Conservation (phyloP, 2,329 filamentous ascomycete species). For the Dactylonectria macrodidyma region DNA sequence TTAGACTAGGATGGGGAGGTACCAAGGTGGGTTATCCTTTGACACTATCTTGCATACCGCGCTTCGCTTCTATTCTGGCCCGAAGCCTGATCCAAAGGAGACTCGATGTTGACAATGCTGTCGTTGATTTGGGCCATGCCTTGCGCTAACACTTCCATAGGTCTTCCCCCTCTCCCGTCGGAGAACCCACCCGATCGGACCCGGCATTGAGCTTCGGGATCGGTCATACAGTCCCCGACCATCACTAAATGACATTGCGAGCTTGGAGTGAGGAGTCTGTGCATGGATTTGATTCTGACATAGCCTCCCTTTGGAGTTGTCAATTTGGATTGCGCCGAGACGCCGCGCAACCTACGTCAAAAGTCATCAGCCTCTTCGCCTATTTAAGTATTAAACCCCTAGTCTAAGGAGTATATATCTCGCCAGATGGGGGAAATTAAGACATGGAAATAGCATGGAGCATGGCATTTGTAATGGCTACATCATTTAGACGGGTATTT, state of each 20-base stretch:
- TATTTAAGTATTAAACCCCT: not conserved
- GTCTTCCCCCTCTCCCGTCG: constrained; percentile 74
- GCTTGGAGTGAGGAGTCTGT: constrained; percentile 70
- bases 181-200: constrained; percentile 78
- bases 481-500: constrained; percentile 45
- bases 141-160: constrained; percentile 52
- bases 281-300: constrained; percentile 2
- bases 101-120: not conserved
- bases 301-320: constrained; percentile 8
- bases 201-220: constrained; percentile 85
- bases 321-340: not conserved
- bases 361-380: constrained; percentile 10
- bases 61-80: not conserved
- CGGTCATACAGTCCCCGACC: constrained; percentile 69
- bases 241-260: constrained; percentile 76
- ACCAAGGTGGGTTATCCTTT: constrained; percentile 80
- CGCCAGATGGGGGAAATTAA: constrained; percentile 10
- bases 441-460: constrained; percentile 37
- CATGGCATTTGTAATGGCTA: constrained; percentile 42
- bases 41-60: not conserved
- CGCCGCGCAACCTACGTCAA: not conserved
- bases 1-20: constrained; percentile 90
- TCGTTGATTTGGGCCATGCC: not conserved
- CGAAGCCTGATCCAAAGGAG: not conserved
- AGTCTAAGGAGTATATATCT: constrained; percentile 24